Evolutionary conservation across 2,329 filamentous ascomycete species (phyloP), one percentile per base, ranked within the genome.

Genomic region (Colletotrichum zoysiae): DNA sequence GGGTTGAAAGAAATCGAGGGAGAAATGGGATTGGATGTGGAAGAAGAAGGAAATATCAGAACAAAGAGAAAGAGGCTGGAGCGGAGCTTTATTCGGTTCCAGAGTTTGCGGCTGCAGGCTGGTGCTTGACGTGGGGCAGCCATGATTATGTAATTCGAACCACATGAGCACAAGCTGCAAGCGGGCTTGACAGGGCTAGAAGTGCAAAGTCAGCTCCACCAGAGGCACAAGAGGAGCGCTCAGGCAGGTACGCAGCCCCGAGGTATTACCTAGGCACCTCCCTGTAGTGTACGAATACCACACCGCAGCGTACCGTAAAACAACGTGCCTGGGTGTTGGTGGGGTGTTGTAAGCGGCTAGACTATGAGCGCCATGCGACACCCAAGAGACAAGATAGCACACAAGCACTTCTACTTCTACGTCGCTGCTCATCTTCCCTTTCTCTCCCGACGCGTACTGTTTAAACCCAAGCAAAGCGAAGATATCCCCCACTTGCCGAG

Each of bases 1-100:
- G 53, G 44, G 42, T 58, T 71, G 44, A 61, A 71, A 71, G 71
- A 67, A 64, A 40, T 65, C 33, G 58, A 58, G 53, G 38, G 60
- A 60, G 46, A 60, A 69, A 68, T 70, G 44, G 46, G 35, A 70
- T 60, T 48, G 51, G 64, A 61, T 71, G 71, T 73, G 63, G 64
- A 73, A 69, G 65, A 74, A 65, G 65, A 57, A 67, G 46, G 67
- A 65, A 73, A 58, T 62, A 73, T 60, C 50, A 38, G 65, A 73
- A 72, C 68, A 67, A 72, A 67, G 71, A 68, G 64, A 67, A 71
- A 57, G 63, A 72, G 67, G 71, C 69, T 71, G 71, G 67, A 71
- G 71, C 69, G 64, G 63, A 73, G 68, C 71, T 73, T 73, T 73
- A 73, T 73, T 73, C 35, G 60, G 68, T 71, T 67, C 62, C 62